These are phyloP conservation scores for Sherardia arvensis DNA, from an alignment of 257 asterid species.

Conservation along the genomic window DNA sequence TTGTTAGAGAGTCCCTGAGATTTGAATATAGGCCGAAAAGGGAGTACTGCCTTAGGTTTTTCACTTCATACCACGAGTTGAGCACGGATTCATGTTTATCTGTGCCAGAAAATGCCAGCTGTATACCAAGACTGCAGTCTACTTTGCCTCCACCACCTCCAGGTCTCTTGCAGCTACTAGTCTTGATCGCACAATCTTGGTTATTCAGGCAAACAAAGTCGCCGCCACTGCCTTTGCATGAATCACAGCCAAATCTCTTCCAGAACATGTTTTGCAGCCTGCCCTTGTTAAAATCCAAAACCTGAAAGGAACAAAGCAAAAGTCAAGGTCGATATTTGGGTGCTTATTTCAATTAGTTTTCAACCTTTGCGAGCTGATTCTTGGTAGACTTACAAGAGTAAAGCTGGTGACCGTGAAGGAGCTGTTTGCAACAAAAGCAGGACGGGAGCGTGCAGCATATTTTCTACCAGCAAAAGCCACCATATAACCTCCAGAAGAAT, in stretches of 20 bases:
- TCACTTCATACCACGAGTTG: slow-evolving; percentile 94
- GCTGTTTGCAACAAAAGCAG: slow-evolving; percentile 70
- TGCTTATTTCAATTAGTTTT: too few relatives aligned
- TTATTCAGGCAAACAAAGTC: slow-evolving; percentile 69
- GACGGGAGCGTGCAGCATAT: slow-evolving; percentile 83
- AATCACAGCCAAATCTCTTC: slow-evolving; percentile 83
- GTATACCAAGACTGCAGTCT: slow-evolving; percentile 92
- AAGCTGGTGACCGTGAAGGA: slow-evolving; percentile 76
- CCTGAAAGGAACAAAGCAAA: slow-evolving; percentile 33
- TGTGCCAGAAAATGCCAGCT: slow-evolving; percentile 86
- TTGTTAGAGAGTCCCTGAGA: slow-evolving; percentile 68
- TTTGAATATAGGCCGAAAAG: slow-evolving; percentile 66
- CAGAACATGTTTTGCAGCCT: slow-evolving; percentile 87
- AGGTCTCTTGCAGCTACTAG: slow-evolving; percentile 51
- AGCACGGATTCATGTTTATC: slow-evolving; percentile 75
- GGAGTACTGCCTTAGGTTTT: slow-evolving; percentile 91
- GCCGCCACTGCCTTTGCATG: slow-evolving; percentile 48
- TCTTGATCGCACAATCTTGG: slow-evolving; percentile 86
- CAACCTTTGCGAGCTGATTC: background rate
- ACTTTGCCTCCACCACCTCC: slow-evolving; percentile 80
- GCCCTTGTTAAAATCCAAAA: slow-evolving; percentile 79
- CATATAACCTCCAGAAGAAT: slow-evolving; percentile 82
- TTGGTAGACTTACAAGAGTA: slow-evolving; percentile 59
- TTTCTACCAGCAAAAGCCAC: slow-evolving; percentile 95
- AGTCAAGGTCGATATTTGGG: background rate